Evolutionary conservation across 306 rosid genomes (phyloP).

Genomic region (Heteromeles arbutifolia): DNA sequence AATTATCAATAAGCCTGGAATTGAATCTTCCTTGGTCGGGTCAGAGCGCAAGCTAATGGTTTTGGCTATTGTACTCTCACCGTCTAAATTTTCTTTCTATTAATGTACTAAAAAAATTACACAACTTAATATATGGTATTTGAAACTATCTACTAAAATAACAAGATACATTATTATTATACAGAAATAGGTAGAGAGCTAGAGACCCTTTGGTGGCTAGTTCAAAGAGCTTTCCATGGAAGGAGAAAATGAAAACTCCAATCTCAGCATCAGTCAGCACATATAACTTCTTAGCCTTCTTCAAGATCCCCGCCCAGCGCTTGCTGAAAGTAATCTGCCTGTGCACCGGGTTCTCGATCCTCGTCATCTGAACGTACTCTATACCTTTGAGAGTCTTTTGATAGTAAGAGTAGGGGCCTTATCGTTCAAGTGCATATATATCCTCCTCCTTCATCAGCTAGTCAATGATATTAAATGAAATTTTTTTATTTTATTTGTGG

Average conservation of each 20-base stretch:
- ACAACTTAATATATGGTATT: background rate
- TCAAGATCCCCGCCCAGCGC: slow-evolving; percentile 83
- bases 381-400: too few species aligned
- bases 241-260: slow-evolving; percentile 78
- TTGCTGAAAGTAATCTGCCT: slow-evolving; percentile 87
- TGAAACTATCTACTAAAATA: background rate
- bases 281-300: slow-evolving; percentile 95
- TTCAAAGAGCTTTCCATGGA: slow-evolving; percentile 87
- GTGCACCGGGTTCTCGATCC: slow-evolving; percentile 83
- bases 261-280: slow-evolving; percentile 86
- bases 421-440: too few species aligned
- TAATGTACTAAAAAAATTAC: background rate
- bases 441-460: too few species aligned
- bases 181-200: background rate
- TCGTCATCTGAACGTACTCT: slow-evolving; percentile 49
- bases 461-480: too few species aligned
- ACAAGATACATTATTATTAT: background rate
- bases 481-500: too few species aligned
- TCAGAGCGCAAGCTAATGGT: too few species aligned
- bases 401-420: too few species aligned
- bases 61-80: too few species aligned
- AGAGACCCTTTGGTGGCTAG: slow-evolving; percentile 72
- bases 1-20: too few species aligned
- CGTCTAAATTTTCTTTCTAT: background rate
- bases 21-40: too few species aligned